Percentiles rank a stretch among this genome's conserved stretches.
These are phyloP conservation scores for Zea mays DNA, from an alignment of 176 grass and related monocot genomes.

Conservation along the genomic window DNA sequence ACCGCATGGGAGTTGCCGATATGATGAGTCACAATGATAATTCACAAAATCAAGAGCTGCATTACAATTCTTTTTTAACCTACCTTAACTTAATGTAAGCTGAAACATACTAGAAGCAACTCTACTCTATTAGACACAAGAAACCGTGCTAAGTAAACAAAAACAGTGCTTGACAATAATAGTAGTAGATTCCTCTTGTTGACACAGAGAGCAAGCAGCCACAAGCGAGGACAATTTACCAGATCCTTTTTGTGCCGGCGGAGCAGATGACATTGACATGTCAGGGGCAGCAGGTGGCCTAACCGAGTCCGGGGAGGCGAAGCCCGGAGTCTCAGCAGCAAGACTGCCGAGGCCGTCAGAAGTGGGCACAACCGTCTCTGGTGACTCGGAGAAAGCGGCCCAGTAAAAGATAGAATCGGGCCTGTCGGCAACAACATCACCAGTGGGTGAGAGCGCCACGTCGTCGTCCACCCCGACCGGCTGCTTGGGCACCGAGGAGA, in stretches of 20 bases:
- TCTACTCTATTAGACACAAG: not conserved
- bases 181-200: not conserved
- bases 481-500: not conserved
- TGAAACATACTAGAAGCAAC: not conserved
- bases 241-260: not conserved
- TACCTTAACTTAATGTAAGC: not conserved
- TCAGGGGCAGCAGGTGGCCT: not conserved
- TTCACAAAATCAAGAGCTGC: not conserved
- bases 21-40: not conserved
- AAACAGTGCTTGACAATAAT: not conserved
- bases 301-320: not conserved
- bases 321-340: slow-evolving; percentile 11
- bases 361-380: not conserved
- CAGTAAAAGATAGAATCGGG: slow-evolving; percentile 25
- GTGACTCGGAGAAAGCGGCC: slow-evolving; percentile 14
- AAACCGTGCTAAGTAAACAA: not conserved
- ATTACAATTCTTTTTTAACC: not conserved
- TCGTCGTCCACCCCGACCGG: slow-evolving; percentile 27
- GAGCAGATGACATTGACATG: slow-evolving; percentile 17
- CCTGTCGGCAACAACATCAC: not conserved
- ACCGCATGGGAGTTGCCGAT: not conserved
- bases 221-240: slow-evolving; percentile 17
- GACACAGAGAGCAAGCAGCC: not conserved
- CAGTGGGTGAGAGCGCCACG: not conserved
- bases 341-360: not conserved